A percentile compares a stretch with the other conserved stretches of the same genome.
These are phyloP conservation scores for Urochloa ruziziensis DNA, from an alignment of 176 grass and related monocot species.

Conservation along the genomic window DNA sequence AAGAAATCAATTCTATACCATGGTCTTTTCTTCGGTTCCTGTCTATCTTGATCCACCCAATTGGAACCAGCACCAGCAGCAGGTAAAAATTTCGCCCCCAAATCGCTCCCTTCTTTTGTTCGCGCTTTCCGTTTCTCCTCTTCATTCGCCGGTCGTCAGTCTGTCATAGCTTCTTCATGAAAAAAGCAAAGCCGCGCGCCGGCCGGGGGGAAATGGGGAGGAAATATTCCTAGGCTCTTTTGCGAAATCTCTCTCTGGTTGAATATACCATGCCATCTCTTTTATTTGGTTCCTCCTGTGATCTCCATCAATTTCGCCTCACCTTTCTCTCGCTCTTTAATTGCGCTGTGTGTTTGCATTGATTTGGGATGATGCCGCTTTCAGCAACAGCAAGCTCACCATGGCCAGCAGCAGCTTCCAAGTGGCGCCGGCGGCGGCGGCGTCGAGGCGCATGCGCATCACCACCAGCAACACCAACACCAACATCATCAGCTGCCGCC, in stretches of 20 bases:
- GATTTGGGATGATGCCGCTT: constrained; percentile 47
- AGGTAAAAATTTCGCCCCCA: constrained; percentile 47
- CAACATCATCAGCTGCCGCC: constrained; percentile 32
- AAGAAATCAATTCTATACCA: constrained; percentile 67
- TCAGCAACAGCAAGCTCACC: constrained; percentile 51
- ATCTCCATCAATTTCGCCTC: constrained; percentile 24
- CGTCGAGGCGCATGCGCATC: constrained; percentile 1
- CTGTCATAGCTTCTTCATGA: constrained; percentile 43
- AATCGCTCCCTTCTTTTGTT: neutral
- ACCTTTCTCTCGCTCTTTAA: constrained; percentile 27
- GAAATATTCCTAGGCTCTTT: constrained; percentile 57
- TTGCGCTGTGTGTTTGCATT: constrained; percentile 9
- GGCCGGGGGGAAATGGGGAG: constrained; percentile 49
- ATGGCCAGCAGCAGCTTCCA: constrained; percentile 34
- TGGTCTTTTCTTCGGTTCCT: constrained; percentile 95
- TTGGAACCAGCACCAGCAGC: constrained; percentile 79
- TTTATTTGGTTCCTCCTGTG: constrained; percentile 21
- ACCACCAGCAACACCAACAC: constrained; percentile 40
- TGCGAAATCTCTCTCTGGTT: constrained; percentile 38
- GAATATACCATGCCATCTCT: constrained; percentile 40
- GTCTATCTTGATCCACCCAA: constrained; percentile 89
- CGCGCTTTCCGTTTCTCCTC: no score
- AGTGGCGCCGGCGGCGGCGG: neutral
- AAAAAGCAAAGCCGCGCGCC: no score
- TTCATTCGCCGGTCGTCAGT: neutral